Percentiles rank a stretch among this genome's conserved stretches.
Evolutionary conservation across 1,284 basidiomycete genomes (phyloP).

Genomic region (Boletus calvinii): DNA sequence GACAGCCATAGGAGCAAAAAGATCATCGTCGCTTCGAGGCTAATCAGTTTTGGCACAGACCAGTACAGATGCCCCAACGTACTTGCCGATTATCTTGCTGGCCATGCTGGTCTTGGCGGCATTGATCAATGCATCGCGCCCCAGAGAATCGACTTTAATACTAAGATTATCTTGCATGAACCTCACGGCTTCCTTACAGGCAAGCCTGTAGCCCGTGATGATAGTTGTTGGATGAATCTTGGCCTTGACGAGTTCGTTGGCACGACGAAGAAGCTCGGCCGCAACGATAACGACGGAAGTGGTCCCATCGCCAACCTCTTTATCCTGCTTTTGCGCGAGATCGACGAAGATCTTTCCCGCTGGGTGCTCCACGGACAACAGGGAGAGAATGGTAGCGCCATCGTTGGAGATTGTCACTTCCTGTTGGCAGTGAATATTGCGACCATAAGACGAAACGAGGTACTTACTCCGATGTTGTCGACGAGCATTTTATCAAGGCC

Average conservation of each 20-base stretch:
- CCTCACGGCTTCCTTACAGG: slow-evolving; percentile 96
- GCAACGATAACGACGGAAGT: slow-evolving; percentile 98
- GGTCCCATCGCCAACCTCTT: slow-evolving; percentile 99
- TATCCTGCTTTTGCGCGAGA: slow-evolving; percentile 98
- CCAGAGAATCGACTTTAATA: slow-evolving; percentile 91
- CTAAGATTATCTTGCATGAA: slow-evolving; percentile 98
- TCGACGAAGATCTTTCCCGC: slow-evolving; percentile 97
- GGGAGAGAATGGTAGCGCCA: slow-evolving; percentile 94
- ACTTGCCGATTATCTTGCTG: slow-evolving; percentile 98
- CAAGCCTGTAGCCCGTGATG: slow-evolving; percentile 97
- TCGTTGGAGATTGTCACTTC: slow-evolving; percentile 99
- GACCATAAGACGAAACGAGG: not conserved
- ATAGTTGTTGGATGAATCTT: slow-evolving; percentile 99
- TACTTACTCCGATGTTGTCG: slow-evolving; percentile 91
- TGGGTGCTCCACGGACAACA: slow-evolving; percentile 92
- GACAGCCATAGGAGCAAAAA: slow-evolving; percentile 98
- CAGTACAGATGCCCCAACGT: slow-evolving; percentile 14
- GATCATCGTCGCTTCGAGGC: slow-evolving; percentile 85
- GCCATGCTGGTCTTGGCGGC: slow-evolving; percentile 99
- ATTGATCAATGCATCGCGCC: slow-evolving; percentile 91
- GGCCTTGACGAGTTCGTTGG: slow-evolving; percentile 97
- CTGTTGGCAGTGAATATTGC: slow-evolving; percentile 39
- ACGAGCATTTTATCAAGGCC: slow-evolving; percentile 98
- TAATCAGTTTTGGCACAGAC: slow-evolving; percentile 7
- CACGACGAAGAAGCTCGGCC: slow-evolving; percentile 91